A percentile compares a stretch with the other conserved stretches of the same genome.
These are phyloP conservation scores for Umbilicus rupestris DNA, from an alignment of 164 flowering plant genomes.

Conservation along the genomic window DNA sequence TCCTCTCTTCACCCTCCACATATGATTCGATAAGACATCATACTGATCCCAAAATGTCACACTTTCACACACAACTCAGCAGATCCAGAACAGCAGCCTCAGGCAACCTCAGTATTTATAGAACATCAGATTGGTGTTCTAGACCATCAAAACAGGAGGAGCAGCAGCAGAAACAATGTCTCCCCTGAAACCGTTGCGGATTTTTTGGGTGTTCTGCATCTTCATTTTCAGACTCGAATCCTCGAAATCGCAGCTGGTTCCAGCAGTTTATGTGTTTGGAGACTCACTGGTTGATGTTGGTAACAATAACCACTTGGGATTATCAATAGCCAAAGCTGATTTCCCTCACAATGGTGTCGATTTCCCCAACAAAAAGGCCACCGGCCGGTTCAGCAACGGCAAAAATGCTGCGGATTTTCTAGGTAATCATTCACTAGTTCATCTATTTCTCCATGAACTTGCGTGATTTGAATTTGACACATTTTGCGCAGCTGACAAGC, in stretches of 20 bases:
- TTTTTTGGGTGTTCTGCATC: not conserved
- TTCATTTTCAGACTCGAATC: not conserved
- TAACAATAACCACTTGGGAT: slow-evolving; percentile 52
- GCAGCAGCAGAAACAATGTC: not conserved
- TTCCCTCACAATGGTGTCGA: slow-evolving; percentile 77
- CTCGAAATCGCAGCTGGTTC: slow-evolving; percentile 17
- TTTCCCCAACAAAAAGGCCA: slow-evolving; percentile 43
- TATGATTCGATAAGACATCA: too few species aligned
- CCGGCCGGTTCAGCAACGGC: slow-evolving; percentile 78
- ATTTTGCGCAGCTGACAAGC: slow-evolving; percentile 45
- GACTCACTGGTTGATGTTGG: slow-evolving; percentile 81
- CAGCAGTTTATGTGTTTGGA: slow-evolving; percentile 60
- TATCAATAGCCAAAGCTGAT: slow-evolving; percentile 50
- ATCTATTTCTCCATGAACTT: too few species aligned
- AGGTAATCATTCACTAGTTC: slow-evolving; percentile 24
- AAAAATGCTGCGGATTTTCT: slow-evolving; percentile 71
- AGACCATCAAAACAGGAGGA: not conserved
- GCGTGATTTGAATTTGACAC: not conserved
- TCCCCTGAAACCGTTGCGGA: not conserved
- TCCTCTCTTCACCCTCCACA: too few species aligned
- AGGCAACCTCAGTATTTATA: too few species aligned
- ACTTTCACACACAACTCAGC: too few species aligned
- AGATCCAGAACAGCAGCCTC: too few species aligned
- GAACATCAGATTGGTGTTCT: too few species aligned
- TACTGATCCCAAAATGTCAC: too few species aligned